Percentiles rank a stretch among this genome's conserved stretches.
Conservation (phyloP, 495 filamentous ascomycete species). For the Articulospora tetracladia region DNA sequence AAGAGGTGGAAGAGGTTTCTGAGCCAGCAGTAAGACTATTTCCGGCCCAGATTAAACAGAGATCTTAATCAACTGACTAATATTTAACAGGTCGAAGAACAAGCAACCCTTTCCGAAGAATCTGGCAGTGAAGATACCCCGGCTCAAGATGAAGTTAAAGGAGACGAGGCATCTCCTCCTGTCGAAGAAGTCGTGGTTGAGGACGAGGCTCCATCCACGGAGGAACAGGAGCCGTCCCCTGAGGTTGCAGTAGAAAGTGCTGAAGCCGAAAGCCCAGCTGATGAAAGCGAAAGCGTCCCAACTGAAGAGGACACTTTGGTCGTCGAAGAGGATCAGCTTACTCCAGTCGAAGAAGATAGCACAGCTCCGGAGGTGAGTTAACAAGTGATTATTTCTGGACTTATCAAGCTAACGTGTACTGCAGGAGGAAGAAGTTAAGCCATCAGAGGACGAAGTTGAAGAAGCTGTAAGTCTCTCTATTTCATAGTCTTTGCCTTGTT, state of each 20-base stretch:
- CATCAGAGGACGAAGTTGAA: background rate
- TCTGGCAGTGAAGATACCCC: background rate
- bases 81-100: background rate
- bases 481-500: background rate
- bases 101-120: background rate
- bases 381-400: background rate
- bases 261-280: background rate
- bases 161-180: background rate
- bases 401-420: background rate
- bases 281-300: background rate
- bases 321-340: background rate
- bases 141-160: too few relatives aligned
- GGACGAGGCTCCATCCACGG: background rate
- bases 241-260: background rate
- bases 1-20: background rate
- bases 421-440: background rate
- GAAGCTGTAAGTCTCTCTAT: background rate
- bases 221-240: background rate
- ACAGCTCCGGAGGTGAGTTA: background rate
- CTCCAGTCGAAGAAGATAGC: background rate
- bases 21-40: background rate
- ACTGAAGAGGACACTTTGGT: background rate
- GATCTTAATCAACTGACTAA: too few relatives aligned
- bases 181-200: background rate
- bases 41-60: background rate